Percentiles rank a stretch among this genome's conserved stretches.
Evolutionary conservation across 345 rosid genomes (phyloP).

Genomic region (Anastatica hierochuntica): DNA sequence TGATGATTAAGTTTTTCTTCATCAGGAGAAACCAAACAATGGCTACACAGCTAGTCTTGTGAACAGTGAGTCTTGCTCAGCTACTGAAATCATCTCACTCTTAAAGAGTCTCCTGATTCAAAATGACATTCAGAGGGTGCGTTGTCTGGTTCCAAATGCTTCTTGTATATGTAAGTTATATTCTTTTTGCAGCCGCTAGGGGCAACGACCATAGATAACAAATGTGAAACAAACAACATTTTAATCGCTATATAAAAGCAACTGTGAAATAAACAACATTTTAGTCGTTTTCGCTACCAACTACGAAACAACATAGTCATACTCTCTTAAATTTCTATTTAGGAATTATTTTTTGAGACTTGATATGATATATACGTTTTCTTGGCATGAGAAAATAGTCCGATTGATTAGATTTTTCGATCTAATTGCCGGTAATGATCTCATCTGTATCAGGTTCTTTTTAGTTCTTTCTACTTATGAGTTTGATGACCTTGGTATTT

Average conservation of each 20-base stretch:
- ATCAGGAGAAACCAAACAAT: constrained; percentile 28
- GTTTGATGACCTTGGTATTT: background rate
- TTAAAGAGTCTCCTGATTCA: constrained; percentile 67
- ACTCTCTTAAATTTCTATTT: too few relatives aligned
- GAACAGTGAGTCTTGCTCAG: constrained; percentile 25
- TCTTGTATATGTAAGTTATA: background rate
- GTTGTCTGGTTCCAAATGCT: constrained; percentile 1
- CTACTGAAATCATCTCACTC: constrained; percentile 43
- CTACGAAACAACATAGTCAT: too few relatives aligned
- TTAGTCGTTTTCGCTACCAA: too few relatives aligned
- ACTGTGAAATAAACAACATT: too few relatives aligned
- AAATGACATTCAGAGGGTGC: constrained; percentile 67
- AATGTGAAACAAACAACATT: too few relatives aligned
- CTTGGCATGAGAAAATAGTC: constrained; percentile 67
- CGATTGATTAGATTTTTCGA: constrained; percentile 58
- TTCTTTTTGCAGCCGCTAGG: too few relatives aligned
- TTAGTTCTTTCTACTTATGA: constrained; percentile 16
- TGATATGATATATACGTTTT: constrained; percentile 2
- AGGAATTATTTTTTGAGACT: background rate
- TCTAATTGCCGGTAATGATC: constrained; percentile 50
- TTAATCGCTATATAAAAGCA: too few relatives aligned
- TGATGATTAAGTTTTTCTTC: background rate
- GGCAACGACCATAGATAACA: too few relatives aligned
- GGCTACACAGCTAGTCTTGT: constrained; percentile 22
- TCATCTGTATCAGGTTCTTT: constrained; percentile 24